A percentile compares a stretch with the other conserved stretches of the same genome.
phyloP scores from a whole-genome alignment of 495 filamentous ascomycete genomes.

The Penicillium herquei region DNA sequence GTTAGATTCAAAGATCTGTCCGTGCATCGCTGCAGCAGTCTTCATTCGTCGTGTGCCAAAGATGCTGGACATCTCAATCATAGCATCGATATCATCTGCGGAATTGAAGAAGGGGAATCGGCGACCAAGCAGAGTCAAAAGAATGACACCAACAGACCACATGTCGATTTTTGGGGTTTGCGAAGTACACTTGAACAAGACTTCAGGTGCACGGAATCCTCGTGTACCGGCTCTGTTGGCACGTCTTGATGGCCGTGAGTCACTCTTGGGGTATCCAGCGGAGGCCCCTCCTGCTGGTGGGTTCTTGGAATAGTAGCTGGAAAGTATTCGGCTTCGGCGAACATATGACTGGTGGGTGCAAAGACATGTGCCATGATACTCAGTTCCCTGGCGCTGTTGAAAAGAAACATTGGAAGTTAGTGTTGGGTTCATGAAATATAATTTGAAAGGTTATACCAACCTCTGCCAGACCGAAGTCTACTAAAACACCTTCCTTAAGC shows the following conservation, averaged over 20 bases:
- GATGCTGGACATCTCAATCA: constrained; percentile 95
- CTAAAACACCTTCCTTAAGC: constrained; percentile 79
- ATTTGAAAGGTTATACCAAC: constrained; percentile 20
- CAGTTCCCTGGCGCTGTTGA: constrained; percentile 41
- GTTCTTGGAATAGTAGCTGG: constrained; percentile 46
- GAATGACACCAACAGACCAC: constrained; percentile 93
- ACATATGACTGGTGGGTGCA: constrained; percentile 39
- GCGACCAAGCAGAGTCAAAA: constrained; percentile 82
- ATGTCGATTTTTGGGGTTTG: constrained; percentile 97
- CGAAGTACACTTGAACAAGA: constrained; percentile 94
- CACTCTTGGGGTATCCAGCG: constrained; percentile 77
- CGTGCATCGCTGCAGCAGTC: constrained; percentile 75
- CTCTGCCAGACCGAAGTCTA: constrained; percentile 96
- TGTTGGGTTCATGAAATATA: not conserved
- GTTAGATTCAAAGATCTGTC: constrained; percentile 82
- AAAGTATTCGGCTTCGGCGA: constrained; percentile 37
- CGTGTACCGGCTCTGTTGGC: constrained; percentile 96
- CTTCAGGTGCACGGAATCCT: constrained; percentile 94
- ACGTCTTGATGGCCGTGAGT: constrained; percentile 79
- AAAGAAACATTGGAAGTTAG: constrained; percentile 6
- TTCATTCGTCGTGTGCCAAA: constrained; percentile 87
- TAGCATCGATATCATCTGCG: constrained; percentile 91
- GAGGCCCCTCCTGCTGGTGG: constrained; percentile 43
- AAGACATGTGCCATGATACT: constrained; percentile 41
- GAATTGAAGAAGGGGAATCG: constrained; percentile 99